Conservation (phyloP, 2,329 filamentous ascomycete genomes). For the Penicillium vulpinum region DNA sequence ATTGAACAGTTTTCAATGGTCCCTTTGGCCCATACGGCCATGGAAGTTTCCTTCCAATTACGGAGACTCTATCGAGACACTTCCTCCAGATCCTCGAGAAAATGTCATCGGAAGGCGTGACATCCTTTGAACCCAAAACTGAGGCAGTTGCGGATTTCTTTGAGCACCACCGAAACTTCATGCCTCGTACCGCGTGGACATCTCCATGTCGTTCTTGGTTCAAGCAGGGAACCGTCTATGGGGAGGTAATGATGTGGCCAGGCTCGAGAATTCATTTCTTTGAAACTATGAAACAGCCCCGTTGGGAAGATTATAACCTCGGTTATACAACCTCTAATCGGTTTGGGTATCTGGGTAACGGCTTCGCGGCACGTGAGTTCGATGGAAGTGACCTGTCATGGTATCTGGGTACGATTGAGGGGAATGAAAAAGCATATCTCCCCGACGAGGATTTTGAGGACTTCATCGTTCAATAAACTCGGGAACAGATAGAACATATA, state of each 20-base stretch:
- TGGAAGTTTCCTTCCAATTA: conserved; percentile 29
- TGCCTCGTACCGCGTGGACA: conserved; percentile 17
- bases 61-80: conserved; percentile 24
- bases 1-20: conserved; percentile 17
- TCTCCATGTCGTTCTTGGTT: conserved; percentile 21
- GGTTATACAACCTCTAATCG: conserved; percentile 17
- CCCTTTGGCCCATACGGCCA: conserved; percentile 29
- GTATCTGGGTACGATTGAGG: conserved; percentile 10
- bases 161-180: conserved; percentile 12
- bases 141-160: conserved; percentile 15
- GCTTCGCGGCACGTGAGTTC: conserved; percentile 19
- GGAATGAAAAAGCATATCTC: conserved; percentile 6
- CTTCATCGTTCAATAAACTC: conserved; percentile 4
- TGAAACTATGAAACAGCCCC: conserved; percentile 21
- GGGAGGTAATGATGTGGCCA: conserved; percentile 22
- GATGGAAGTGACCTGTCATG: conserved; percentile 17
- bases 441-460: conserved; percentile 13
- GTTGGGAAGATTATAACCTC: conserved; percentile 30
- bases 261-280: conserved; percentile 28
- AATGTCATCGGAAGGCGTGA: conserved; percentile 18
- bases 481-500: background rate
- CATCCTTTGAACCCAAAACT: conserved; percentile 8
- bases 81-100: conserved; percentile 26
- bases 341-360: conserved; percentile 22
- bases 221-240: conserved; percentile 15